These are phyloP conservation scores for Danielia oregonensis DNA, from an alignment of 805 yeast species.

Conservation along the genomic window DNA sequence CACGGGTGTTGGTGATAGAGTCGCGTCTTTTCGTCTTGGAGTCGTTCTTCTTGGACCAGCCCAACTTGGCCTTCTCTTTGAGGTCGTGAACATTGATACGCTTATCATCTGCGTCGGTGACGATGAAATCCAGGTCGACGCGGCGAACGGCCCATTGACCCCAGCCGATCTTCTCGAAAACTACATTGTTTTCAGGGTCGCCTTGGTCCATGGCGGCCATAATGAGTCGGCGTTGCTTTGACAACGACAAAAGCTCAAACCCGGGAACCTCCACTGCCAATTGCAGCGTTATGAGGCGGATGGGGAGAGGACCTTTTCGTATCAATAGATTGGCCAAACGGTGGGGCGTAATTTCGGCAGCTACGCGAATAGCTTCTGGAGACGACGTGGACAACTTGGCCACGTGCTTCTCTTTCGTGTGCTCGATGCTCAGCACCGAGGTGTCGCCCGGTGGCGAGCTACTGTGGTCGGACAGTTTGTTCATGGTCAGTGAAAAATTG, in stretches of 20 bases:
- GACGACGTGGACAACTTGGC: constrained; percentile 63
- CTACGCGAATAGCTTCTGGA: constrained; percentile 86
- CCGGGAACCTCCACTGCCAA: constrained; percentile 71
- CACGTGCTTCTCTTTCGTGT: background rate
- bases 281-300: constrained; percentile 82
- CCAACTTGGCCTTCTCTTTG: constrained; percentile 33
- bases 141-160: constrained; percentile 90
- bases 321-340: constrained; percentile 66
- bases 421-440: too few relatives aligned
- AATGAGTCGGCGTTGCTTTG: constrained; percentile 85
- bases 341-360: constrained; percentile 77
- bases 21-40: constrained; percentile 37
- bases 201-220: constrained; percentile 85
- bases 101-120: constrained; percentile 36
- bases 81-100: constrained; percentile 29
- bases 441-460: too few relatives aligned
- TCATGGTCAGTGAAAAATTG: too few relatives aligned
- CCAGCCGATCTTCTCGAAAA: constrained; percentile 95
- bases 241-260: constrained; percentile 73
- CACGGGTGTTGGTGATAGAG: constrained; percentile 45
- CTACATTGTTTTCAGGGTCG: constrained; percentile 54
- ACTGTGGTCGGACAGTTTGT: too few relatives aligned
- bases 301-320: constrained; percentile 83
- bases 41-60: constrained; percentile 37
- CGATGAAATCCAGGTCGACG: constrained; percentile 42